Percentiles rank a stretch among this genome's conserved stretches.
These are phyloP conservation scores for Lindgomyces ingoldianus DNA, from an alignment of 495 filamentous ascomycete genomes.

Conservation along the genomic window DNA sequence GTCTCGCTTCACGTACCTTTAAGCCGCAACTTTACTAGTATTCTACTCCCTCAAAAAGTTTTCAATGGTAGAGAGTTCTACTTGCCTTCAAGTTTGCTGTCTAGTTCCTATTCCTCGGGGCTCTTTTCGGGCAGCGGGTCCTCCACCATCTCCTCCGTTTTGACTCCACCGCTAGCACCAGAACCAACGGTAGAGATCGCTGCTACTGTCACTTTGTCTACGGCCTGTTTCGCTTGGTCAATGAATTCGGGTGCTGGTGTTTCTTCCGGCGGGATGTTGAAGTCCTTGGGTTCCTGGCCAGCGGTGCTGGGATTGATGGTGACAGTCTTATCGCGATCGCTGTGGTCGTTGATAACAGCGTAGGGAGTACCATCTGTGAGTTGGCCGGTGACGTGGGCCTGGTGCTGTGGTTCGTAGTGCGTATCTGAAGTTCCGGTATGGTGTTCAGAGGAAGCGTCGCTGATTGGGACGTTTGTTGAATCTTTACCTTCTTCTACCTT, in stretches of 20 bases:
- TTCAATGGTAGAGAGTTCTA: conserved; percentile 39
- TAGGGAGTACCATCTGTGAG: conserved; percentile 44
- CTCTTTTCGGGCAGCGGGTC: conserved; percentile 28
- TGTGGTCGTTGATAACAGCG: conserved; percentile 35
- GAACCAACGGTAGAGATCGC: conserved; percentile 31
- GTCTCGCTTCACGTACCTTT: too few species aligned
- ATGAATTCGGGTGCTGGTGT: conserved; percentile 28
- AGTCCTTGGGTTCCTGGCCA: conserved; percentile 47
- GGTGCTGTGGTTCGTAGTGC: conserved; percentile 39
- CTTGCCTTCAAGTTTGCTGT: conserved; percentile 40
- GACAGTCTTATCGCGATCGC: conserved; percentile 42
- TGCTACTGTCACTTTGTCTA: conserved; percentile 22
- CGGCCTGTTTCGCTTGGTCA: conserved; percentile 41
- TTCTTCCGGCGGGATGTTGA: conserved; percentile 32
- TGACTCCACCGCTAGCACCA: conserved; percentile 16
- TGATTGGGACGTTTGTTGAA: not conserved
- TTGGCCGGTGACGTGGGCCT: conserved; percentile 45
- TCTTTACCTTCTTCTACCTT: too few species aligned
- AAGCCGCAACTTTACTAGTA: conserved; percentile 21
- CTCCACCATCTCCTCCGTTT: conserved; percentile 30
- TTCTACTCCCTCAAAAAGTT: conserved; percentile 43
- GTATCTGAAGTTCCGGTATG: conserved; percentile 42
- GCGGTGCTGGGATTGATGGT: conserved; percentile 48
- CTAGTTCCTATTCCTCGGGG: conserved; percentile 29
- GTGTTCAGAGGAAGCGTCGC: not conserved